Evolutionary conservation across 495 filamentous ascomycete genomes (phyloP).

Genomic region (Aspergillus asperescens): DNA sequence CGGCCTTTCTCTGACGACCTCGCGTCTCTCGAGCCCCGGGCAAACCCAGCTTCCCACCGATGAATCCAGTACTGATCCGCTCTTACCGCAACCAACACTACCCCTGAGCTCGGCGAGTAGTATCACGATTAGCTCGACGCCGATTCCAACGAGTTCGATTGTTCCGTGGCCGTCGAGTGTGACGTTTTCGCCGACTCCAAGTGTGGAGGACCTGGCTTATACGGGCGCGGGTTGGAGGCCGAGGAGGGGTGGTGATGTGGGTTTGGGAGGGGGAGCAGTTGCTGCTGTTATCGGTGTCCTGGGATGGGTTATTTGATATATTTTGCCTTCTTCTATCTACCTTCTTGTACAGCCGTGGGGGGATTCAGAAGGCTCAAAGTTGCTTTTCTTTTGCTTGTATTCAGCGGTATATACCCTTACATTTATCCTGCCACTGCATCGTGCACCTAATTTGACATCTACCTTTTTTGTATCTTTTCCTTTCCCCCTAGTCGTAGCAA

Average conservation of each 20-base stretch:
- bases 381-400: background rate
- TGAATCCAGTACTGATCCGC: background rate
- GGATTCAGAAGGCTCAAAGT: background rate
- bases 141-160: constrained; percentile 1
- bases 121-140: constrained; percentile 9
- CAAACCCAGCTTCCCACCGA: background rate
- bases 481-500: too few species aligned
- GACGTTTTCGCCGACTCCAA: background rate
- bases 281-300: background rate
- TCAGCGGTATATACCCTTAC: constrained; percentile 7
- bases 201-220: background rate
- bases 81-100: background rate
- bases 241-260: background rate
- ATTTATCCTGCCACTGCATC: background rate
- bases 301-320: background rate
- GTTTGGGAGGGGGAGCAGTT: background rate
- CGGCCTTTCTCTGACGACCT: constrained; percentile 6
- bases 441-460: background rate
- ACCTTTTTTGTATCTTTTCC: background rate
- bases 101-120: constrained; percentile 6
- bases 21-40: background rate
- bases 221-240: background rate
- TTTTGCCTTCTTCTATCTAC: background rate
- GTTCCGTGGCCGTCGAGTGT: constrained; percentile 1
- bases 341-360: background rate